A percentile compares a stretch with the other conserved stretches of the same genome.
Evolutionary conservation across 306 rosid species (phyloP).

Genomic region (Rubus parviflorus): DNA sequence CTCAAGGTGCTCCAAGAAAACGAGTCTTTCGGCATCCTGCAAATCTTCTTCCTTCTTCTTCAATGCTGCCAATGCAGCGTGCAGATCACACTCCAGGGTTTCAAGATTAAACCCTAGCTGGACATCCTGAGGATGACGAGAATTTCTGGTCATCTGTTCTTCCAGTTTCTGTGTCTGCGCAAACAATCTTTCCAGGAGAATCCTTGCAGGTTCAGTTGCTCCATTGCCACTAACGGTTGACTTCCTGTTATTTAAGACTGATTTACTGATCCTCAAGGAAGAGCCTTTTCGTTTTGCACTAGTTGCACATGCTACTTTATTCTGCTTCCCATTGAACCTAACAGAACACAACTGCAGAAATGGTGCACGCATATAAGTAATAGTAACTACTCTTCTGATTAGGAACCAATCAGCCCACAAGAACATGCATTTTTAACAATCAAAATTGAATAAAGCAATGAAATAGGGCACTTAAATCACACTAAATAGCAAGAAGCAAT

Average conservation of each 20-base stretch:
- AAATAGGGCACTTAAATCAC: background rate
- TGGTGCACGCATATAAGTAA: conserved; percentile 10
- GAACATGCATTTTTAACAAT: background rate
- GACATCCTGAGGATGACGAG: conserved; percentile 38
- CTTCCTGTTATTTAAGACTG: conserved; percentile 46
- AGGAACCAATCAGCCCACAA: background rate
- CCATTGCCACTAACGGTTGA: conserved; percentile 50
- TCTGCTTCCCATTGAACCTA: conserved; percentile 38
- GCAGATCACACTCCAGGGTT: conserved; percentile 66
- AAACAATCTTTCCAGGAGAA: conserved; percentile 80
- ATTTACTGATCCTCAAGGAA: conserved; percentile 37
- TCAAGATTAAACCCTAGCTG: conserved; percentile 55
- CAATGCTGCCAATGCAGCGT: conserved; percentile 57
- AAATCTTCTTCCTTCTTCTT: conserved; percentile 78
- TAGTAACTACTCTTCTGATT: conserved; percentile 2
- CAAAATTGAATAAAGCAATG: background rate
- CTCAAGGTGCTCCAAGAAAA: conserved; percentile 54
- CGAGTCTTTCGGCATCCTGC: conserved; percentile 63
- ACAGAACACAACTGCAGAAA: conserved; percentile 53
- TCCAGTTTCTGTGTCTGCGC: conserved; percentile 78
- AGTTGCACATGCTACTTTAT: conserved; percentile 30
- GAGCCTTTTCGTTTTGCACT: conserved; percentile 27
- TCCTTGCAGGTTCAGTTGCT: conserved; percentile 67
- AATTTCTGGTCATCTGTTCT: conserved; percentile 45
- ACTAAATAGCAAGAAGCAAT: background rate